Conservation (phyloP, 352 stramenopile genomes). For the Pythium apleroticum region DNA sequence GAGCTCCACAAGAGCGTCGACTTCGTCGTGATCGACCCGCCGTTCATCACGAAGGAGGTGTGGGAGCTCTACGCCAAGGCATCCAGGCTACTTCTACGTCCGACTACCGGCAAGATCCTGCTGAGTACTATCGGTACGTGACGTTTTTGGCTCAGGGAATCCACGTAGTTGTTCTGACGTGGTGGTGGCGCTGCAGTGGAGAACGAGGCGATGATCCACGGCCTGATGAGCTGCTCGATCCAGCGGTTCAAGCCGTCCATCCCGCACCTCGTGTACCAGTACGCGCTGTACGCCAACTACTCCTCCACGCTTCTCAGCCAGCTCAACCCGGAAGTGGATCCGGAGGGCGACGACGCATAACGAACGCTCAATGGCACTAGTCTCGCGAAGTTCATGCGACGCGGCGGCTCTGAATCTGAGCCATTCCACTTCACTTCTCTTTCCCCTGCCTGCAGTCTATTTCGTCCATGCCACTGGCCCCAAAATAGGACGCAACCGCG, state of each 20-base stretch:
- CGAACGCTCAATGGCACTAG: not conserved
- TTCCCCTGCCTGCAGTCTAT: too few species aligned
- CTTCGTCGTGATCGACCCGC: constrained; percentile 92
- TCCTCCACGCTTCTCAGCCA: constrained; percentile 51
- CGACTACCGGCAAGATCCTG: constrained; percentile 69
- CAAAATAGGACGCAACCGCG: not conserved
- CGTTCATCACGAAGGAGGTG: constrained; percentile 94
- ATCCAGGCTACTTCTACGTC: constrained; percentile 56
- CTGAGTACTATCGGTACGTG: constrained; percentile 88
- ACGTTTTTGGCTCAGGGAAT: not conserved
- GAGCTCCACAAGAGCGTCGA: constrained; percentile 77
- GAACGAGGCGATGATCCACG: constrained; percentile 84
- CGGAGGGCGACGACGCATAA: constrained; percentile 16
- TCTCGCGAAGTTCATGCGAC: constrained; percentile 1
- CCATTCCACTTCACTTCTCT: not conserved
- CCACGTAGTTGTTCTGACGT: not conserved
- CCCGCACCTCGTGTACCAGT: constrained; percentile 95
- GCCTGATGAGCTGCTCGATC: constrained; percentile 74
- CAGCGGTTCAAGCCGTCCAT: constrained; percentile 89
- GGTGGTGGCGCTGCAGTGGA: constrained; percentile 50
- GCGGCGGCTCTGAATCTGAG: not conserved
- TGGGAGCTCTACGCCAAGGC: constrained; percentile 88
- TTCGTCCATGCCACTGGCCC: not conserved
- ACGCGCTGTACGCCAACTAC: constrained; percentile 93
- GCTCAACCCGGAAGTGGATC: constrained; percentile 76